Conservation (phyloP, 148 eudicot species). For the Vaccinium macrocarpon region DNA sequence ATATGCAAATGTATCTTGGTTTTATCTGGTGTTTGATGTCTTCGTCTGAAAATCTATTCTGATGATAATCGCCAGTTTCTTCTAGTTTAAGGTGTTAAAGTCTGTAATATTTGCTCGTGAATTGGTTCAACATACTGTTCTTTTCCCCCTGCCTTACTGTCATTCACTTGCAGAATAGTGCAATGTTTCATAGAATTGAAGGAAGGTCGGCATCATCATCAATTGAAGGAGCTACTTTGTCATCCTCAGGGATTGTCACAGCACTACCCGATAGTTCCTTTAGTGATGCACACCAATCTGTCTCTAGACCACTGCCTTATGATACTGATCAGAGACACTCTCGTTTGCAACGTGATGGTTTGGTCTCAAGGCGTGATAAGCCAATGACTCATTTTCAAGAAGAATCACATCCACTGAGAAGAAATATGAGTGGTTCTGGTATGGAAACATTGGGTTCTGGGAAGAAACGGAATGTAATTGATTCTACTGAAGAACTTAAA, state of each 20-base stretch:
- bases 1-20: not conserved
- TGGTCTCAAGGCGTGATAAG: slow-evolving; percentile 25
- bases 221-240: slow-evolving; percentile 19
- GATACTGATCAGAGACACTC: slow-evolving; percentile 23
- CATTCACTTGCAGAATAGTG: slow-evolving; percentile 16
- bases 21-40: not conserved
- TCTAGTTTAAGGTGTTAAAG: not conserved
- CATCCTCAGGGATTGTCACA: slow-evolving; percentile 15
- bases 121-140: not conserved
- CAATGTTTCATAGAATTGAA: slow-evolving; percentile 20
- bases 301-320: slow-evolving; percentile 22
- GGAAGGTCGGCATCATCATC: slow-evolving; percentile 21
- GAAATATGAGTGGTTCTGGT: slow-evolving; percentile 19
- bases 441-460: slow-evolving; percentile 15
- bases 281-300: slow-evolving; percentile 11
- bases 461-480: slow-evolving; percentile 14
- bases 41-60: not conserved
- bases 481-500: slow-evolving; percentile 14
- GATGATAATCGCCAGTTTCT: not conserved
- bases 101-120: not conserved
- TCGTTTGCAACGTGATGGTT: slow-evolving; percentile 23
- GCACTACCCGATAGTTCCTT: slow-evolving; percentile 17
- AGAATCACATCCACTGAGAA: slow-evolving; percentile 19
- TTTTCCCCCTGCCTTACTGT: not conserved
- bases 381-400: slow-evolving; percentile 23